These are phyloP conservation scores for Cryphonectria naterciae DNA, from an alignment of 2,329 filamentous ascomycete genomes.

Conservation along the genomic window DNA sequence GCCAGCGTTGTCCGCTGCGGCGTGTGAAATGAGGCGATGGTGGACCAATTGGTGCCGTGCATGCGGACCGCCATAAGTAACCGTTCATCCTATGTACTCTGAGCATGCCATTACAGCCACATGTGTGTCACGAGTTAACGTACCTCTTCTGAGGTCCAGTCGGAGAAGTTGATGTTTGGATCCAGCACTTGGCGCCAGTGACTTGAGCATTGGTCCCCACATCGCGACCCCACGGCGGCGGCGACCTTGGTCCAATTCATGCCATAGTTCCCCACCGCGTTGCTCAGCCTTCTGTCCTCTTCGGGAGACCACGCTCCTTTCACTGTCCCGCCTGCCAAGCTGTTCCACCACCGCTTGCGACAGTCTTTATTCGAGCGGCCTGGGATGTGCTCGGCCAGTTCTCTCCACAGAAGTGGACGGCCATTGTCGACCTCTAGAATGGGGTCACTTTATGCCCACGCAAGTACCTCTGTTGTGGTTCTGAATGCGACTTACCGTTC, in stretches of 20 bases:
- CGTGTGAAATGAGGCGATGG: neutral
- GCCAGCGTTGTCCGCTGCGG: slow-evolving; percentile 1
- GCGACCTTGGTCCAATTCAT: slow-evolving; percentile 29
- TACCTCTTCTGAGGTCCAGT: slow-evolving; percentile 8
- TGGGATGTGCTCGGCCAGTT: slow-evolving; percentile 9
- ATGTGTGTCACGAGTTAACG: too few relatives aligned
- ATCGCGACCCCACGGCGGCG: neutral
- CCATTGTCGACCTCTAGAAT: neutral
- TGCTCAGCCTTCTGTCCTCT: slow-evolving; percentile 33
- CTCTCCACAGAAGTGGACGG: neutral
- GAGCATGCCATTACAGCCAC: neutral
- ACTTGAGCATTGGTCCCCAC: slow-evolving; percentile 8
- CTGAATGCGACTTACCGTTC: slow-evolving; percentile 9
- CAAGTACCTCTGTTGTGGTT: neutral
- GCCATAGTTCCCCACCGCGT: slow-evolving; percentile 33
- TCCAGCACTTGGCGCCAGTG: slow-evolving; percentile 14
- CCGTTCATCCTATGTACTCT: neutral
- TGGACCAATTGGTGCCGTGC: slow-evolving; percentile 7
- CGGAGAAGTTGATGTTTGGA: slow-evolving; percentile 8
- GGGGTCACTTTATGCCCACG: neutral
- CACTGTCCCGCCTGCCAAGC: slow-evolving; percentile 5
- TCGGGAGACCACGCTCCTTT: slow-evolving; percentile 36
- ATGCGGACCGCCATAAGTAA: neutral
- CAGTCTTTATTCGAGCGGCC: slow-evolving; percentile 12
- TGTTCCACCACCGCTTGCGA: slow-evolving; percentile 16